These are phyloP conservation scores for Colletotrichum tabaci DNA, from an alignment of 2,329 filamentous ascomycete species.

Conservation along the genomic window DNA sequence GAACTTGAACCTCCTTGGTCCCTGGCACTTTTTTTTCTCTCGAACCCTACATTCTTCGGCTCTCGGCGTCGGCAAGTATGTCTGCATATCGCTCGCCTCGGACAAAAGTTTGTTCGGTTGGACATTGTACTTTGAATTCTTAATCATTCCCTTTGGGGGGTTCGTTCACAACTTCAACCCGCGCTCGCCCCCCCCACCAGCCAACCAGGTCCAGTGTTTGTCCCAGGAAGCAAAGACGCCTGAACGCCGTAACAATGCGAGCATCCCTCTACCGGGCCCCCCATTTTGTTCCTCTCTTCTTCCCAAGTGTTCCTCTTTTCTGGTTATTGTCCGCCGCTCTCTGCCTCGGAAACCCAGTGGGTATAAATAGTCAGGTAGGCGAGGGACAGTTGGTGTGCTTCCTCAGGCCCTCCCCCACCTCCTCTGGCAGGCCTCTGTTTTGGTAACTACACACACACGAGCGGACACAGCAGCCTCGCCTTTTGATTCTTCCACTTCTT, in stretches of 20 bases:
- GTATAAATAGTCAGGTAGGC: conserved; percentile 24
- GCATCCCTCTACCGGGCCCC: conserved; percentile 32
- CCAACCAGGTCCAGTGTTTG: conserved; percentile 43
- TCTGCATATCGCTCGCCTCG: neutral
- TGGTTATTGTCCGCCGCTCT: conserved; percentile 1
- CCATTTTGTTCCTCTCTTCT: conserved; percentile 21
- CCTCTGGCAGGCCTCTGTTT: conserved; percentile 13
- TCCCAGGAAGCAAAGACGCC: conserved; percentile 43
- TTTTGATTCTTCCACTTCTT: neutral
- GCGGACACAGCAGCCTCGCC: conserved; percentile 29
- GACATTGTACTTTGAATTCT: conserved; percentile 40
- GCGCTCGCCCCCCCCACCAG: neutral
- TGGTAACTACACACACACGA: conserved; percentile 14
- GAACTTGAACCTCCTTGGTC: neutral
- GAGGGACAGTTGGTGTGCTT: conserved; percentile 14
- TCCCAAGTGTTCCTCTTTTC: conserved; percentile 14
- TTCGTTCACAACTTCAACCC: conserved; percentile 38
- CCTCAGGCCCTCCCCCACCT: neutral
- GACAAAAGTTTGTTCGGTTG: conserved; percentile 12
- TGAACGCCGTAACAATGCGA: conserved; percentile 43
- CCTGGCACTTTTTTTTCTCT: too few relatives aligned
- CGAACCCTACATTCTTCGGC: neutral
- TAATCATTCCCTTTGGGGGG: conserved; percentile 34
- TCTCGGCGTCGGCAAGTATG: neutral
- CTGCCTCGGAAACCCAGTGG: conserved; percentile 34